These are phyloP conservation scores for Wallacemonas rigidus DNA, from an alignment of 208 protist species.

Conservation along the genomic window DNA sequence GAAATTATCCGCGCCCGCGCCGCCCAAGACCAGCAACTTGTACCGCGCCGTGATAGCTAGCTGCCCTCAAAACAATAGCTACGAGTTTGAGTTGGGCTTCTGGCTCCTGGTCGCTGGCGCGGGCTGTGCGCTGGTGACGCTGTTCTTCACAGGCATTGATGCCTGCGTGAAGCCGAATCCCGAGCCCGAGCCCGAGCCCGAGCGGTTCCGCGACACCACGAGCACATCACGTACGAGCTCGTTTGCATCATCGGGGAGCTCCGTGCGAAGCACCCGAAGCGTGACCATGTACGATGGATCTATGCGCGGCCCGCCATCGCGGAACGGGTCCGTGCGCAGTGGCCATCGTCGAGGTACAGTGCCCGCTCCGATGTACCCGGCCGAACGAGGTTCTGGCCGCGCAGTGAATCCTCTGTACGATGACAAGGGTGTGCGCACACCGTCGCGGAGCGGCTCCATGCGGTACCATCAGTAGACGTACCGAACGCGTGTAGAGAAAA, in stretches of 20 bases:
- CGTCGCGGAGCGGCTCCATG: slow-evolving; percentile 6
- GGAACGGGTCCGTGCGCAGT: neutral
- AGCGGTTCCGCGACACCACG: neutral
- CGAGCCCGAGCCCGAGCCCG: neutral
- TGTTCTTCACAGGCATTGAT: slow-evolving; percentile 12
- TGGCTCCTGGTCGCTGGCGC: slow-evolving; percentile 18
- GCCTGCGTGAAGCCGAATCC: slow-evolving; percentile 12
- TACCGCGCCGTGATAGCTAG: slow-evolving; percentile 6
- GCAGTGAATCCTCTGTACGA: slow-evolving; percentile 6
- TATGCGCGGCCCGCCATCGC: neutral
- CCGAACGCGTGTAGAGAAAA: neutral
- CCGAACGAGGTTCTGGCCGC: neutral
- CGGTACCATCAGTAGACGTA: slow-evolving; percentile 7
- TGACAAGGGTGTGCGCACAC: neutral
- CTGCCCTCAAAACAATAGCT: slow-evolving; percentile 3
- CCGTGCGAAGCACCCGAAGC: neutral
- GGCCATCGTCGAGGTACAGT: neutral
- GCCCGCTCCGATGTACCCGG: slow-evolving; percentile 1
- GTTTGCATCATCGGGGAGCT: neutral
- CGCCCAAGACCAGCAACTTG: neutral
- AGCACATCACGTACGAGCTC: neutral
- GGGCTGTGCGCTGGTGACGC: slow-evolving; percentile 11
- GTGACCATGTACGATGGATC: neutral
- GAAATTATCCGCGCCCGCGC: neutral
- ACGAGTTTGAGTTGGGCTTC: slow-evolving; percentile 13